Base-by-base conservation (phyloP, 768 basidiomycete species). In the Psilocybe azurescens region DNA sequence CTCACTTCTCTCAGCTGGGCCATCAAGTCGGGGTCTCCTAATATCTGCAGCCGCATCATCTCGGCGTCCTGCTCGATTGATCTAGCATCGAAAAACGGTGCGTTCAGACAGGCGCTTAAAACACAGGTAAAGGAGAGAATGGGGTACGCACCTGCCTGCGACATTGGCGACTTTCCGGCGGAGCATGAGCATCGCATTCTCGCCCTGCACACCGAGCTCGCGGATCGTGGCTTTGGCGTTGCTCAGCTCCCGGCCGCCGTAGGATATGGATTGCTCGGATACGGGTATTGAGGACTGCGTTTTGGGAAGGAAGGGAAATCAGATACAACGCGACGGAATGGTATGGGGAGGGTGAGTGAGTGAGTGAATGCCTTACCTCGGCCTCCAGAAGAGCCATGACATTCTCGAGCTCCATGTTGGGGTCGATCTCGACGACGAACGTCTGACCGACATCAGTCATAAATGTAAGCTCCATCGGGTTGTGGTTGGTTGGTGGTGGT, bases 351-450 rank as follows among this genome's bases (percentile, higher is more conserved):
- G 29, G 16, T 53, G 24, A 24, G 24, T 32, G 51, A 62, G 16
- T 30, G 30, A 59, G 13, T 10, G 9, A 28, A 9, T 32, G n/a
- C 72, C 89, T 73, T 73, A 95, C 97, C 86, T 98, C 96, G 0
- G 90, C 96, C 76, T 97, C 95, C n/a, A 97, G 82, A 57, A 98
- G 80, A 11, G 94, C 97, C 85, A 91, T 90, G 39, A 98, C 89
- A 73, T 96, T 91, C 79, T 94, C 92, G 30, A 99, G 85, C 74
- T 93, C 89, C 92, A 98, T 95, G 56, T 83, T 84, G 1, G 93
- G 85, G 77, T 95, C 94, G 67, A 97, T 93, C 71, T 98, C 96
- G 54, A 97, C 78, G 44, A 76, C 69, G 67, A 84, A 91, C 1
- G 81, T 78, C 59, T 88, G 79, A 7, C 90, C 91, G 20, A 83